Evolutionary conservation across 78 protist genomes (phyloP).

Genomic region (Speleostelium caveatum): DNA sequence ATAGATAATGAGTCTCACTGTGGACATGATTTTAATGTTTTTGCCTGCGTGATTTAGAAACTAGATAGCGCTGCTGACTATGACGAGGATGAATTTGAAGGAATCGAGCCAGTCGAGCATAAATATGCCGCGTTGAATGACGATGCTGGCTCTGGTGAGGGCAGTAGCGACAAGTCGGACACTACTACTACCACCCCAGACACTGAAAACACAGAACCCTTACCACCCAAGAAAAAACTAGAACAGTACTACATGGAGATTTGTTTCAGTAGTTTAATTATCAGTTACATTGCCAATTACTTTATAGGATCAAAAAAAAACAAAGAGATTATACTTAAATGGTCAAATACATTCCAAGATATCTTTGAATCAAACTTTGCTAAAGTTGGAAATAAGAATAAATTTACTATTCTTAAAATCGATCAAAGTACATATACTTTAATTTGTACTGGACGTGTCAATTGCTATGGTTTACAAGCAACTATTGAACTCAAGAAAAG

Average conservation of each 20-base stretch:
- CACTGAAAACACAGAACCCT: neutral
- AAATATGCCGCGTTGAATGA: slow-evolving; percentile 9
- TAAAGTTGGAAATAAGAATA: slow-evolving; percentile 23
- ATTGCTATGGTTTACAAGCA: slow-evolving; percentile 47
- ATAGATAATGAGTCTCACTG: too few species aligned
- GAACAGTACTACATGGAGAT: slow-evolving; percentile 44
- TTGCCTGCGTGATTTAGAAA: too few species aligned
- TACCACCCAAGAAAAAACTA: neutral
- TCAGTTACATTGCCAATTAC: slow-evolving; percentile 16
- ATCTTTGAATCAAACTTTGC: slow-evolving; percentile 25
- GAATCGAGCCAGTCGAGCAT: slow-evolving; percentile 32
- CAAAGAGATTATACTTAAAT: slow-evolving; percentile 18
- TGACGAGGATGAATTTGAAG: slow-evolving; percentile 47
- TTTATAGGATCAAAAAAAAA: slow-evolving; percentile 41
- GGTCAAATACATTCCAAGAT: slow-evolving; percentile 38
- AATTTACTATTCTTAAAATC: slow-evolving; percentile 31
- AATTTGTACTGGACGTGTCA: slow-evolving; percentile 45
- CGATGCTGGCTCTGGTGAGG: slow-evolving; percentile 30
- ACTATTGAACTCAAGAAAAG: slow-evolving; percentile 51
- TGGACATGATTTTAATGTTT: too few species aligned
- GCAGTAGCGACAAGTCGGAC: neutral
- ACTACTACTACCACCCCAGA: neutral
- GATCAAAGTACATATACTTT: slow-evolving; percentile 42
- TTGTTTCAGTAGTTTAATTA: slow-evolving; percentile 14
- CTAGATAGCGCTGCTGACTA: too few species aligned